phyloP scores from a whole-genome alignment of 225 moss, liverwort and hornwort species.

The Sphagnum contortum region DNA sequence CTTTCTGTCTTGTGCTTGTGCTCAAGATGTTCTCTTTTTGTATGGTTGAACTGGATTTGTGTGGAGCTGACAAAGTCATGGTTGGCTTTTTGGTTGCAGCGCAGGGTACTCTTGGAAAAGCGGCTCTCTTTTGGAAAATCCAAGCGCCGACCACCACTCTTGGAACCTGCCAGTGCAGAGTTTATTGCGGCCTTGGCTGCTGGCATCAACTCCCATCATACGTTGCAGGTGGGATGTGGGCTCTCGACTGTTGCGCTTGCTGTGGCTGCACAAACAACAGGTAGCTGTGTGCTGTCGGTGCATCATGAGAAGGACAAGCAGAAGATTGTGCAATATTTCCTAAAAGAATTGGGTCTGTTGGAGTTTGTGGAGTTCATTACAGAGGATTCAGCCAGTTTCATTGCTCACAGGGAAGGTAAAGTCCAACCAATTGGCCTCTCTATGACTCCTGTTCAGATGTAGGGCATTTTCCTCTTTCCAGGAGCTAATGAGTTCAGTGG shows the following conservation, averaged over 20 bases:
- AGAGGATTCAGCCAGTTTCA: conserved; percentile 45
- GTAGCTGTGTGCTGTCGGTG: conserved; percentile 38
- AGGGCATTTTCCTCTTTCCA: no score
- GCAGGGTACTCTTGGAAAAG: conserved; percentile 44
- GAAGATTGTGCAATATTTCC: conserved; percentile 34
- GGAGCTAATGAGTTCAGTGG: no score
- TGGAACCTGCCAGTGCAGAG: conserved; percentile 65
- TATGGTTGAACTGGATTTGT: conserved; percentile 4
- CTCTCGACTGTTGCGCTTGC: conserved; percentile 61
- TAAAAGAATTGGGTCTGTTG: conserved; percentile 37
- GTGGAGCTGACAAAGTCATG: conserved; percentile 8
- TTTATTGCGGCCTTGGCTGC: conserved; percentile 69
- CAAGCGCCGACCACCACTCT: conserved; percentile 23
- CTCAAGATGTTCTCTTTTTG: conserved; percentile 8
- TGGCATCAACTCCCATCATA: conserved; percentile 61
- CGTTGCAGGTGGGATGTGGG: conserved; percentile 62
- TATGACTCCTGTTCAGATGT: no score
- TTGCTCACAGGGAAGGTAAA: conserved; percentile 50
- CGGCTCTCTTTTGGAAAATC: conserved; percentile 31
- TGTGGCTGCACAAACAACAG: conserved; percentile 56
- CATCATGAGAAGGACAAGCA: conserved; percentile 56
- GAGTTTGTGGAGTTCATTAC: conserved; percentile 52
- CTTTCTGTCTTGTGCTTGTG: conserved; percentile 4
- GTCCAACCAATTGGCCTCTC: no score
- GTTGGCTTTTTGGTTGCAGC: conserved; percentile 37